Evolutionary conservation across 805 yeast species (phyloP).

Genomic region (Wickerhamiella lipophila): DNA sequence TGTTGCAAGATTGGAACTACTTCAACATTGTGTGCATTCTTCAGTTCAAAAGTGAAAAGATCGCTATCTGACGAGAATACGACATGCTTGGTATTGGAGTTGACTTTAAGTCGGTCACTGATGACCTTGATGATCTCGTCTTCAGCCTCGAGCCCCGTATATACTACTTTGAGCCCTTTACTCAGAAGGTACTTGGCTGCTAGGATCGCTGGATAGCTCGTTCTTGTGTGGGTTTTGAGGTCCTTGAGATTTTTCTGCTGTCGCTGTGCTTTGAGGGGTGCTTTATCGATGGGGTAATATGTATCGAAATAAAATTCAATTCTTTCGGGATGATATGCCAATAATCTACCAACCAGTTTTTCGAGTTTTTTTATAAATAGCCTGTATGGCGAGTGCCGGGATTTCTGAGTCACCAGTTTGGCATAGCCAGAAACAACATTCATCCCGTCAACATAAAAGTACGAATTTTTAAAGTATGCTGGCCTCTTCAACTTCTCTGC

Average conservation of each 20-base stretch:
- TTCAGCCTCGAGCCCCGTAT: slow-evolving; percentile 12
- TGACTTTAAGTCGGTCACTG: neutral
- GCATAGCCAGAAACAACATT: neutral
- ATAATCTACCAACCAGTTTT: neutral
- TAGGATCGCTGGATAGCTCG: neutral
- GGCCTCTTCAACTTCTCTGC: neutral
- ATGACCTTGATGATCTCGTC: slow-evolving; percentile 10
- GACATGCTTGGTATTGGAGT: neutral
- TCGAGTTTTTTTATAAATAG: neutral
- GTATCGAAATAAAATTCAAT: slow-evolving; percentile 7
- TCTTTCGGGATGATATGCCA: neutral
- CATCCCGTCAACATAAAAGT: slow-evolving; percentile 6
- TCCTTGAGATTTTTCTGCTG: slow-evolving; percentile 7
- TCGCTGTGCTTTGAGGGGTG: slow-evolving; percentile 1
- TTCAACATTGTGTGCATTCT: slow-evolving; percentile 1
- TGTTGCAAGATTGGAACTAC: slow-evolving; percentile 2
- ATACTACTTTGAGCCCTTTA: neutral
- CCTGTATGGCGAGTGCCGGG: neutral
- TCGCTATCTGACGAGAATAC: slow-evolving; percentile 10
- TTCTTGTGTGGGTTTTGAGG: neutral
- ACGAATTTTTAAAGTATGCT: neutral
- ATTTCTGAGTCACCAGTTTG: neutral
- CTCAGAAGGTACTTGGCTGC: neutral
- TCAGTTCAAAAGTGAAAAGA: slow-evolving; percentile 6
- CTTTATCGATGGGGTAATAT: slow-evolving; percentile 3